Base-by-base conservation (phyloP, 441 rosid genomes). In the Flueggea neowawraea region DNA sequence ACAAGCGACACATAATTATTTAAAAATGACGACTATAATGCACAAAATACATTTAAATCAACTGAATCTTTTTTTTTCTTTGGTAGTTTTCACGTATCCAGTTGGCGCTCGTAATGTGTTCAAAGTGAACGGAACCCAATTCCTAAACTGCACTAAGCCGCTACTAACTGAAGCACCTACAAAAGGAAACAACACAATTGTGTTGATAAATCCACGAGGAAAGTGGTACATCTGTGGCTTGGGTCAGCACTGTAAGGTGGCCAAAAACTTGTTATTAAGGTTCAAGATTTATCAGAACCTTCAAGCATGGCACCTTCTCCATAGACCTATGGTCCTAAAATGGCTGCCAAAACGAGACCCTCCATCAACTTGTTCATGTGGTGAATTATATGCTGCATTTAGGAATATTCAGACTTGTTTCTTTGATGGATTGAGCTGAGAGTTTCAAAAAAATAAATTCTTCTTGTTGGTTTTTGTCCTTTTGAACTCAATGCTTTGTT, bases 221-320 rank as follows among this genome's bases (percentile, higher is more conserved):
- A 78, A 78, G 51, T 78, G 80, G 77, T 78, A 78, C 57, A 75
- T 78, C 3, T 66, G 82, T 56, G 82, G 85, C 10, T 61, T 81
- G 1, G 57, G 61, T 0, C 12, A 28, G 3, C 85, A 81, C 60
- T 75, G 80, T 51, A 28, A 0, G 0, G 52, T 4, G 66, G 68
- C 11, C 74, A 65, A 57, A 78, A 71, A 60, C 77, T 74, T 0
- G 43, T 3, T 6, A 58, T 78, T 22, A 57, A 48, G 0, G 79
- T 78, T 16, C 15, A 36, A 16, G 31, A 44, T 8, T 11, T 5
- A n/a, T 31, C 14, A 4, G 22, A 14, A 7, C 49, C 63, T 44
- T 57, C 54, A 6, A 22, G 28, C 28, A 22, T 22, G 28, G 48
- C 55, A 4, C 66, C 55, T n/a, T 12, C 39, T 16, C 45, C 43